These are phyloP conservation scores for Yarrowia phangngaensis DNA, from an alignment of 805 yeast species.

Conservation along the genomic window DNA sequence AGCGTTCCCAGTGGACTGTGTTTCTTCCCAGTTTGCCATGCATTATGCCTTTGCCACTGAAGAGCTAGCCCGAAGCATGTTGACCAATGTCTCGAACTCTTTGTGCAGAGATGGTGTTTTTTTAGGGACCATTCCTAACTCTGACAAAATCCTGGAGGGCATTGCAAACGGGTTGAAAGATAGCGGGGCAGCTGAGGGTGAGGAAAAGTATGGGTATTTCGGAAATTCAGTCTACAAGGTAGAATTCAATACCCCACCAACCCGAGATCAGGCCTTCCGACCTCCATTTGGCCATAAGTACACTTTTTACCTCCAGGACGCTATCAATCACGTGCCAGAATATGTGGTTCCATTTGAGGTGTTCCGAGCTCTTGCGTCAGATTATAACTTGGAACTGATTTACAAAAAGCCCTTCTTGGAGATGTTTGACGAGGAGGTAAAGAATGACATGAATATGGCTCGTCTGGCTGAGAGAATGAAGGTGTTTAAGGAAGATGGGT, in stretches of 20 bases:
- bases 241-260: conserved; percentile 72
- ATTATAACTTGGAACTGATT: conserved; percentile 68
- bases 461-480: conserved; percentile 37
- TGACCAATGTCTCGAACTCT: conserved; percentile 71
- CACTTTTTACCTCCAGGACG: conserved; percentile 78
- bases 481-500: conserved; percentile 71
- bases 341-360: conserved; percentile 93
- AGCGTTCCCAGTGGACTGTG: conserved; percentile 80
- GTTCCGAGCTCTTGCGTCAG: conserved; percentile 77
- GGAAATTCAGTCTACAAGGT: conserved; percentile 84
- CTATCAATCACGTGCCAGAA: conserved; percentile 95
- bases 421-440: conserved; percentile 74
- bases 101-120: conserved; percentile 80
- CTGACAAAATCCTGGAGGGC: conserved; percentile 73
- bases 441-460: conserved; percentile 44
- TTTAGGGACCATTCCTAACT: conserved; percentile 90
- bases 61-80: conserved; percentile 64
- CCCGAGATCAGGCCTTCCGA: conserved; percentile 67
- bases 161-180: conserved; percentile 39
- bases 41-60: conserved; percentile 94
- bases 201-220: conserved; percentile 50
- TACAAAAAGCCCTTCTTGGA: conserved; percentile 75
- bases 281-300: conserved; percentile 82
- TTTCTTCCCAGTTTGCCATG: conserved; percentile 85
- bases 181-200: conserved; percentile 47